Evolutionary conservation across 2,329 filamentous ascomycete genomes (phyloP).

Genomic region (Elsinoe perseae): DNA sequence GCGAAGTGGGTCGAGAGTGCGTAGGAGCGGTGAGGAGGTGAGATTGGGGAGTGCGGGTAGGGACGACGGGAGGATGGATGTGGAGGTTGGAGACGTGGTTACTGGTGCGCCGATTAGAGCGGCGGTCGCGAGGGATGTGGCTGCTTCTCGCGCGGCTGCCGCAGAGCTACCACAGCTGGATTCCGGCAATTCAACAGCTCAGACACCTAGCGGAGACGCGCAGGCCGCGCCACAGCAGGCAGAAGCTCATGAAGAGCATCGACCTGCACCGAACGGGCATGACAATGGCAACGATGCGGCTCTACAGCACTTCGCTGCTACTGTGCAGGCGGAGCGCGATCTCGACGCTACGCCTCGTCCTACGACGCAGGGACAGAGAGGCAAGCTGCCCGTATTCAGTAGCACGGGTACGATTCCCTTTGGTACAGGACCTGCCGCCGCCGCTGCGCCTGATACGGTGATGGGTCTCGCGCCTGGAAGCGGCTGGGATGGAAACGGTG

Average conservation of each 20-base stretch:
- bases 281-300: not conserved
- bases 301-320: not conserved
- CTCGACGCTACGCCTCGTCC: not conserved
- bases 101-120: not conserved
- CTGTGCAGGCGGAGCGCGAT: not conserved
- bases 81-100: not conserved
- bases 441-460: not conserved
- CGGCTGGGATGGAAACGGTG: slow-evolving; percentile 18
- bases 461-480: slow-evolving; percentile 7
- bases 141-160: not conserved
- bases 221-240: no score
- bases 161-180: not conserved
- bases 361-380: not conserved
- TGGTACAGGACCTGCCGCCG: slow-evolving; percentile 17
- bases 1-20: not conserved
- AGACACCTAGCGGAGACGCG: no score
- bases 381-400: slow-evolving; percentile 16
- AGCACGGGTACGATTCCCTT: slow-evolving; percentile 30
- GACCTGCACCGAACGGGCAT: not conserved
- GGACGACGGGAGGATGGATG: not conserved
- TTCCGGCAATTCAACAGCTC: no score
- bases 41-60: not conserved
- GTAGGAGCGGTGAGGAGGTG: not conserved
- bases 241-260: no score
- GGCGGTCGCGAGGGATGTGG: not conserved